Percentiles rank a stretch among this genome's conserved stretches.
These are phyloP conservation scores for Aspergillus bertholletiae DNA, from an alignment of 495 filamentous ascomycete species.

Conservation along the genomic window DNA sequence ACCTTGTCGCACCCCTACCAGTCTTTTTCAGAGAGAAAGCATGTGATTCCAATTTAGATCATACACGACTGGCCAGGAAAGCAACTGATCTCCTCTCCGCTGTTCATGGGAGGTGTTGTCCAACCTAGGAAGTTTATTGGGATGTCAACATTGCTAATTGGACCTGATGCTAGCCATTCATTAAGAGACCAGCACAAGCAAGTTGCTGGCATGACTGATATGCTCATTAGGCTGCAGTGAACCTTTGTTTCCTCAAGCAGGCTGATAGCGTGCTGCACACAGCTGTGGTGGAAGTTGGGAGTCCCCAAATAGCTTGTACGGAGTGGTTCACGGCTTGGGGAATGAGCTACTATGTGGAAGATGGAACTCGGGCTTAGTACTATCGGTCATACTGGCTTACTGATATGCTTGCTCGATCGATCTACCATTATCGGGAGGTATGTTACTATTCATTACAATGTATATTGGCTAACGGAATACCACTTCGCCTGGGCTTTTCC, in stretches of 20 bases:
- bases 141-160: background rate
- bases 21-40: constrained; percentile 55
- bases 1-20: constrained; percentile 60
- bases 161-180: constrained; percentile 27
- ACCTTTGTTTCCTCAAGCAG: constrained; percentile 44
- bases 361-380: constrained; percentile 59
- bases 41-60: constrained; percentile 59
- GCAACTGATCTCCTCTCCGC: no score
- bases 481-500: constrained; percentile 18
- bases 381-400: constrained; percentile 65
- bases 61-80: constrained; percentile 61
- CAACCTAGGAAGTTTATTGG: background rate
- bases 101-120: no score
- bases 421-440: constrained; percentile 54
- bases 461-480: constrained; percentile 3
- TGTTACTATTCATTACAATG: background rate
- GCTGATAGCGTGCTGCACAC: constrained; percentile 57
- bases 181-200: constrained; percentile 17
- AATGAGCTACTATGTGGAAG: constrained; percentile 50
- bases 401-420: constrained; percentile 49
- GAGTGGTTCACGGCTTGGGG: constrained; percentile 37
- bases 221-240: constrained; percentile 17
- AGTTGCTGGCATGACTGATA: background rate
- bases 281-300: constrained; percentile 30
- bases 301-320: constrained; percentile 25